These are phyloP conservation scores for Myxozyma monticola DNA, from an alignment of 805 yeast genomes.

Conservation along the genomic window DNA sequence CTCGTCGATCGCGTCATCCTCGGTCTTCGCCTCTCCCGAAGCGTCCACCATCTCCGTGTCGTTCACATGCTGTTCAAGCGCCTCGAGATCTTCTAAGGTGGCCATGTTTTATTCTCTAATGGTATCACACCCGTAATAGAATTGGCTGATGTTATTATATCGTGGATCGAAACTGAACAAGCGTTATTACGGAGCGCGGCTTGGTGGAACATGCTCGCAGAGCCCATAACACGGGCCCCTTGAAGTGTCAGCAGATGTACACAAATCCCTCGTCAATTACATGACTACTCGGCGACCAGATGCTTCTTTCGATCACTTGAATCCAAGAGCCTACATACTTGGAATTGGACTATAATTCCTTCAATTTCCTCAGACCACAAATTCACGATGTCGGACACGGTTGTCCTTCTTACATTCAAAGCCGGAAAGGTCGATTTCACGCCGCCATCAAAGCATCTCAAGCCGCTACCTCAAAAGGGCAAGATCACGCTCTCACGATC, in stretches of 20 bases:
- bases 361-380: no score
- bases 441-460: slow-evolving; percentile 57
- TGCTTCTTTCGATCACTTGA: no score
- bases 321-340: no score
- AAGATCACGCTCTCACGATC: slow-evolving; percentile 54
- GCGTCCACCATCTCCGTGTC: slow-evolving; percentile 48
- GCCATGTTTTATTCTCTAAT: slow-evolving; percentile 52
- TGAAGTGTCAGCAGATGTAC: neutral
- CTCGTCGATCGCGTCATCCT: slow-evolving; percentile 65
- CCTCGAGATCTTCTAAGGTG: slow-evolving; percentile 79
- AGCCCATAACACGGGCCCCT: neutral
- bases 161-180: no score
- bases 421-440: slow-evolving; percentile 77
- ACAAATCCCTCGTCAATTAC: neutral
- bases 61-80: slow-evolving; percentile 40
- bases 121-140: no score
- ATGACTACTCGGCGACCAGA: neutral
- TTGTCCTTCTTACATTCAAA: slow-evolving; percentile 49
- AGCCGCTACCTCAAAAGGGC: slow-evolving; percentile 74
- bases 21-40: slow-evolving; percentile 19
- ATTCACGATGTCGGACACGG: slow-evolving; percentile 13
- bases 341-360: no score
- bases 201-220: slow-evolving; percentile 4
- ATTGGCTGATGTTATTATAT: no score
- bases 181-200: no score